Evolutionary conservation across 2,329 filamentous ascomycete genomes (phyloP), one percentile per base, ranked within the genome.

Genomic region (Diaporthe australafricana): DNA sequence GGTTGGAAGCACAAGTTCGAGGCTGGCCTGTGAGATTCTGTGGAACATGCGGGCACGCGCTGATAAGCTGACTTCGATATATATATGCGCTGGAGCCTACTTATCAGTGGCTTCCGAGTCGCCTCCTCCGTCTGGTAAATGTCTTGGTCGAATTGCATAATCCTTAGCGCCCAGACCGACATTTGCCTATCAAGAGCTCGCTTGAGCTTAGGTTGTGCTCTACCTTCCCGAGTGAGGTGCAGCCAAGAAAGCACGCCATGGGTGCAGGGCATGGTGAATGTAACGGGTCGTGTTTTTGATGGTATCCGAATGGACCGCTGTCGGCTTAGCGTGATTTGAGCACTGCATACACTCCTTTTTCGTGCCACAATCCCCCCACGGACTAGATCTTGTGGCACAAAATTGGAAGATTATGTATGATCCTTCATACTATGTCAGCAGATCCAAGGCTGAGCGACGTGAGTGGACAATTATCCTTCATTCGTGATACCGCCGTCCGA

Each of bases 201-300:
- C 60, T 48, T 63, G 60, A 25, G 60, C 60, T 22, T 63, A 25
- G 8, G 60, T 11, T 22, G 2, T 63, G 60, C 42, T 32, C 17
- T 42, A 63, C 60, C 60, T 63, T 63, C 60, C 60, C 12, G 47
- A 63, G 60, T 63, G 27, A 63, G 60, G 42, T 63, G 60, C 60
- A 48, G 60, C 60, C 60, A 63, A 63, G 60, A 48, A 63, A 63
- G 60, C 60, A 63, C 60, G 60, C n/a, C 60, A 63, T 63, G 42
- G 35, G 20, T 17, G 60, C 42, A 63, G 27, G 60, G 42, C 60
- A 63, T 63, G 60, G 32, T 63, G 60, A 63, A 63, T 63, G 42
- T 38, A 48, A 63, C 60, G 42, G 42, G 60, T 35, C 27, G 20
- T 25, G 60, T 17, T 63, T 35, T 63, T 32, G 60, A 50, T 48